Conservation (phyloP, 148 eudicot species). For the Gaultheria prostrata region DNA sequence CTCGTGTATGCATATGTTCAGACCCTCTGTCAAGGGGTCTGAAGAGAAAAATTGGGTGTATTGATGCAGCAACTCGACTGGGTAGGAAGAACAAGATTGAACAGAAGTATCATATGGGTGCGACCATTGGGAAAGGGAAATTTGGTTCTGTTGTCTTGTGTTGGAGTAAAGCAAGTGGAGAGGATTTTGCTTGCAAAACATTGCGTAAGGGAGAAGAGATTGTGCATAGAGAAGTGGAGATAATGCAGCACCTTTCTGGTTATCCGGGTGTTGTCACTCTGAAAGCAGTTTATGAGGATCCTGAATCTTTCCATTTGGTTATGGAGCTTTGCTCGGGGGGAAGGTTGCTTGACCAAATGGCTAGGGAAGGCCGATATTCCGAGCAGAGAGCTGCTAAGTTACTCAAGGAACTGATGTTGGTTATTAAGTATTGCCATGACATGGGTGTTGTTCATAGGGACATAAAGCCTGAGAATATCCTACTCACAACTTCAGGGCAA, state of each 20-base stretch:
- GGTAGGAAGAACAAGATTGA: constrained; percentile 85
- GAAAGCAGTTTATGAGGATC: constrained; percentile 81
- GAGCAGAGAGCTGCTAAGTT: constrained; percentile 64
- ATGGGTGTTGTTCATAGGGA: constrained; percentile 93
- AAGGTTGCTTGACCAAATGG: constrained; percentile 71
- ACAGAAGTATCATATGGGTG: constrained; percentile 53
- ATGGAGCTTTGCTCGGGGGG: constrained; percentile 90
- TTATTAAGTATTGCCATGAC: constrained; percentile 79
- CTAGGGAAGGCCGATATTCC: constrained; percentile 52
- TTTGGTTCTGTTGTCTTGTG: constrained; percentile 92
- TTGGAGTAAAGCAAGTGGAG: constrained; percentile 50
- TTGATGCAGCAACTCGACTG: constrained; percentile 67
- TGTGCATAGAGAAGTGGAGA: constrained; percentile 92
- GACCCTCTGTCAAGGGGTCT: constrained; percentile 51
- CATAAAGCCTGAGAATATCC: constrained; percentile 81
- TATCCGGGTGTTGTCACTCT: constrained; percentile 82
- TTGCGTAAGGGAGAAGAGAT: constrained; percentile 87
- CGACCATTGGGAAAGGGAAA: constrained; percentile 69
- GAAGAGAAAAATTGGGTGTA: constrained; percentile 85
- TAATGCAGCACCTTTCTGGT: constrained; percentile 97
- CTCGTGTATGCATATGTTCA: constrained; percentile 39
- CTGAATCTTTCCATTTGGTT: constrained; percentile 64
- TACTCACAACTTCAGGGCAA: constrained; percentile 60
- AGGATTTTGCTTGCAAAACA: constrained; percentile 82
- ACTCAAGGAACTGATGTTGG: constrained; percentile 71